Base-by-base conservation (phyloP, 495 filamentous ascomycete species). In the Cudoniella acicularis region DNA sequence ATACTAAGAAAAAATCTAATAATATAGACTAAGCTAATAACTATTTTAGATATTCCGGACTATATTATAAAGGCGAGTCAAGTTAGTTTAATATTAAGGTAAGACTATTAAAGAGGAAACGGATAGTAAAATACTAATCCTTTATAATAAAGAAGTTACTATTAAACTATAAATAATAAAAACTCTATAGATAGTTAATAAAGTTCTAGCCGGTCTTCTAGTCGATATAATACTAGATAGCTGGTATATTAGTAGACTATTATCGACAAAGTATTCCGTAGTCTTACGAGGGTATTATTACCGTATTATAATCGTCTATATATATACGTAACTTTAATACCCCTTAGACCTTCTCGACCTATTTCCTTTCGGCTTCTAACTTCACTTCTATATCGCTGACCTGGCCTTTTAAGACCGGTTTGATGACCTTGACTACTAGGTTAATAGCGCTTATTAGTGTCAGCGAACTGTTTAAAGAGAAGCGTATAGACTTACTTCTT, bases 181-280 rank as follows among this genome's bases (percentile, higher is more conserved):
- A 48, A 17, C 45, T 48, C 45, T n/a, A 48, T 6, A n/a, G 45
- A 48, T 48, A 48, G n/a, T 48, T 48, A 4, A n/a, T 48, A 48
- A 48, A 48, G 45, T 48, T 48, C 45, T n/a, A 48, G n/a, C 45
- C 45, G n/a, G 45, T 48, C n/a, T 48, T 17, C 21, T 48, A n/a
- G n/a, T 48, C 45, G n/a, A 48, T n/a, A n/a, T 48, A 48, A 48
- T 48, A 48, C 45, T 48, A 48, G 6, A 48, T 48, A n/a, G n/a
- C 4, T 17, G n/a, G n/a, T 4, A 6, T 6, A 17, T 48, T 17
- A 48, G 45, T 48, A 48, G 6, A 6, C 4, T 6, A 23, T 48
- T 48, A n/a, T n/a, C n/a, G n/a, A n/a, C 30, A 13, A 36, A 13
- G 6, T 13, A 36, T 13, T 4, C 30, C 13, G 30, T 36, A 13